Conservation (phyloP, 805 yeast species). For the Maudiozyma bulderi region DNA sequence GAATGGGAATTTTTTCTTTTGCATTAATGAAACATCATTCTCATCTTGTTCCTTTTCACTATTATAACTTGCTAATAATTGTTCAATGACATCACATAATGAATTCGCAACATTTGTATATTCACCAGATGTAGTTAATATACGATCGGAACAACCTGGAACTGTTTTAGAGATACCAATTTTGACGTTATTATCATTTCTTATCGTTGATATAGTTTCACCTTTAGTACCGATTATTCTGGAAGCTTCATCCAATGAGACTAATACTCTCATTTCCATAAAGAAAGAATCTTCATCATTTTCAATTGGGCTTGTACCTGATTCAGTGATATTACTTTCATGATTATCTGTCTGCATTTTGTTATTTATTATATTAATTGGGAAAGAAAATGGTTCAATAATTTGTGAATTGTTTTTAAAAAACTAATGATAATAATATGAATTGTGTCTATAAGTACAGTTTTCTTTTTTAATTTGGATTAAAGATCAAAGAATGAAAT, state of each 20-base stretch:
- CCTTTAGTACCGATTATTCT: constrained; percentile 85
- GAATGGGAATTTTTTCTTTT: constrained; percentile 38
- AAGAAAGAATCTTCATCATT: neutral
- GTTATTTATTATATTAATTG: too few species aligned
- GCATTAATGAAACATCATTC: constrained; percentile 9
- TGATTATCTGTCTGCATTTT: neutral
- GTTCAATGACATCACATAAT: constrained; percentile 57
- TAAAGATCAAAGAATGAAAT: too few species aligned
- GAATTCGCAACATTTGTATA: constrained; percentile 63
- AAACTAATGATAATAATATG: too few species aligned
- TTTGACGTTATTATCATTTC: constrained; percentile 67
- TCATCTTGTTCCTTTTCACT: constrained; percentile 1
- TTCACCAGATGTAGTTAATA: constrained; percentile 68
- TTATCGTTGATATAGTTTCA: constrained; percentile 59
- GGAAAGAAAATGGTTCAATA: too few species aligned
- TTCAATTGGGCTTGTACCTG: neutral
- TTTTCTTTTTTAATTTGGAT: too few species aligned
- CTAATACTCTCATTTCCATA: constrained; percentile 37
- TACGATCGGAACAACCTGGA: constrained; percentile 74
- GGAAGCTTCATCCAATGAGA: constrained; percentile 82
- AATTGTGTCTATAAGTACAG: too few species aligned
- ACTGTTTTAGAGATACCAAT: constrained; percentile 80
- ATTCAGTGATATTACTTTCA: neutral
- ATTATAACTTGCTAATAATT: constrained; percentile 9
- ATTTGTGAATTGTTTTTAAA: too few species aligned